Evolutionary conservation across 140 eudicot genomes (phyloP).

Genomic region (Bidens hawaiensis): DNA sequence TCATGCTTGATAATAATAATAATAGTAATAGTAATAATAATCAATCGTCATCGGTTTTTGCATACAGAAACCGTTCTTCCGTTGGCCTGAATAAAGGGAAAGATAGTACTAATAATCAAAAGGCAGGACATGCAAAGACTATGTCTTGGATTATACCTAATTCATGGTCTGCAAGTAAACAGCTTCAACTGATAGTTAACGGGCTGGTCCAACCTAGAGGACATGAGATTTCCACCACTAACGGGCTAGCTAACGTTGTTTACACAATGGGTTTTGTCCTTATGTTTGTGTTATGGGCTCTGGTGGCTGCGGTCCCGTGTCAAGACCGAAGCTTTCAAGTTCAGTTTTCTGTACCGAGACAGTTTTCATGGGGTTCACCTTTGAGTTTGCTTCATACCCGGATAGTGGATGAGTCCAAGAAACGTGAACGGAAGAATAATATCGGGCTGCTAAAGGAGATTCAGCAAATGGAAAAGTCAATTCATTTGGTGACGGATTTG

Average conservation of each 20-base stretch:
- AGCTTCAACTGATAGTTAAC: constrained; percentile 65
- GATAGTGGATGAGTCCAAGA: constrained; percentile 68
- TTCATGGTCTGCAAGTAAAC: constrained; percentile 86
- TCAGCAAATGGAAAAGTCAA: constrained; percentile 49
- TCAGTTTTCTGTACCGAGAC: constrained; percentile 59
- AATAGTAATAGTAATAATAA: no score
- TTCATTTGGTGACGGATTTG: constrained; percentile 55
- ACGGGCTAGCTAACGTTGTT: constrained; percentile 48
- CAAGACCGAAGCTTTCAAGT: constrained; percentile 61
- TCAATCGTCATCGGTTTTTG: constrained; percentile 42
- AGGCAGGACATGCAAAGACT: constrained; percentile 65
- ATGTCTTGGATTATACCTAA: constrained; percentile 85
- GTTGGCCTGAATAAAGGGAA: constrained; percentile 48
- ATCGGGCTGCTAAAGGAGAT: constrained; percentile 70
- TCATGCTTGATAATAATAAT: constrained; percentile 57
- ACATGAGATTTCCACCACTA: constrained; percentile 55
- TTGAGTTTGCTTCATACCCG: constrained; percentile 51
- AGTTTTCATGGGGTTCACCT: constrained; percentile 62
- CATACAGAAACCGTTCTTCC: constrained; percentile 65
- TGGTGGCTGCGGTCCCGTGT: constrained; percentile 82
- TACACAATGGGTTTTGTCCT: constrained; percentile 71
- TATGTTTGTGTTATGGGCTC: constrained; percentile 73
- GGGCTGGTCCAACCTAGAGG: constrained; percentile 52
- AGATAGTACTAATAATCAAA: constrained; percentile 28
- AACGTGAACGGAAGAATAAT: constrained; percentile 50